These are phyloP conservation scores for Anthoceros angustus DNA, from an alignment of 225 moss, liverwort and hornwort species.

Conservation along the genomic window DNA sequence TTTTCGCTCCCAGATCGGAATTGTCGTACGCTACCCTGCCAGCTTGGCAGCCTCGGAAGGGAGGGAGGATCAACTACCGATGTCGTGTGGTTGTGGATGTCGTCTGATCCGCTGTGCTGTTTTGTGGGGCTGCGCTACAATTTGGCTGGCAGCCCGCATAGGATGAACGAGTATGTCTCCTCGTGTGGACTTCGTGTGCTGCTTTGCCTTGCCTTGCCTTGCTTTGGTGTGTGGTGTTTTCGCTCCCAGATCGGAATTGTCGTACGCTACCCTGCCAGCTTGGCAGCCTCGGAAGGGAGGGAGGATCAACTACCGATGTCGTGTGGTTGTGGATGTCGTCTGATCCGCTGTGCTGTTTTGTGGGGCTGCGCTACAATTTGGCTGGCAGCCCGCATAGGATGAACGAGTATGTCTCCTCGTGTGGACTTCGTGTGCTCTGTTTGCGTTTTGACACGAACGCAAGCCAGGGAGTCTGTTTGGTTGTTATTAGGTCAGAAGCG, in stretches of 20 bases:
- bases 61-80: constrained; percentile 42
- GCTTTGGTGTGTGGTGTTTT: too few species aligned
- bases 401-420: not conserved
- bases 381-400: too few species aligned
- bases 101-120: too few species aligned
- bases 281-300: constrained; percentile 25
- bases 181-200: not conserved
- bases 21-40: not conserved
- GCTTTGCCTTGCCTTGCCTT: not conserved
- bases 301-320: constrained; percentile 27
- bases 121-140: too few species aligned
- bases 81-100: not conserved
- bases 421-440: not conserved
- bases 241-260: not conserved
- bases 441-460: not conserved
- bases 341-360: too few species aligned
- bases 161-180: too few species aligned
- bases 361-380: too few species aligned
- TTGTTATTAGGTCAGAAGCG: not conserved
- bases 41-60: constrained; percentile 13
- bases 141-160: too few species aligned
- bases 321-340: not conserved
- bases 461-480: not conserved
- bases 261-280: not conserved
- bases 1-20: not conserved